phyloP scores from a whole-genome alignment of 371 early-diverging fungal genomes.

The Zychaea mexicana region DNA sequence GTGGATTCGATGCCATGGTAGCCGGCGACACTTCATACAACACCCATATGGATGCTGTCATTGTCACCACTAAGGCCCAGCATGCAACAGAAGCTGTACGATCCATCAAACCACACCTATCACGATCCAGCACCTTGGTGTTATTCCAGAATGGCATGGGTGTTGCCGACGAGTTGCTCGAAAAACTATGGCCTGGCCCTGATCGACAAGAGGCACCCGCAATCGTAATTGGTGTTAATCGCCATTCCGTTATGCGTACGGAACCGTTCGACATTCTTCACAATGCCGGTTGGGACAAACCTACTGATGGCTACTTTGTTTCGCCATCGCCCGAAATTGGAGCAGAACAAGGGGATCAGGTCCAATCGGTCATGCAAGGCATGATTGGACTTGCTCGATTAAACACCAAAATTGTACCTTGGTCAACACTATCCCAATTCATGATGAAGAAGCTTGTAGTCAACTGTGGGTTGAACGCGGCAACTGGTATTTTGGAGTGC shows the following conservation, averaged over 20 bases:
- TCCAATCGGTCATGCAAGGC: background rate
- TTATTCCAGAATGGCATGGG: constrained; percentile 73
- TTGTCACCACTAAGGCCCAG: constrained; percentile 51
- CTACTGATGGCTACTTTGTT: constrained; percentile 33
- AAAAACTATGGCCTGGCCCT: constrained; percentile 27
- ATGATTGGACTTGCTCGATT: constrained; percentile 29
- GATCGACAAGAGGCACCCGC: constrained; percentile 27
- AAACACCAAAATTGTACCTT: constrained; percentile 22
- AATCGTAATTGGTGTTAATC: constrained; percentile 56
- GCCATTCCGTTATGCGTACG: constrained; percentile 47
- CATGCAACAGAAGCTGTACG: constrained; percentile 46
- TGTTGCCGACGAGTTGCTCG: constrained; percentile 45
- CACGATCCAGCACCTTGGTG: constrained; percentile 39
- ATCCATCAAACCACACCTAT: constrained; percentile 35
- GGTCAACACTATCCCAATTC: constrained; percentile 38
- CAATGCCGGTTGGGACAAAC: constrained; percentile 47
- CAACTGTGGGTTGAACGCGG: constrained; percentile 61
- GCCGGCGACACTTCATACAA: background rate
- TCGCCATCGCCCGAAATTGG: background rate
- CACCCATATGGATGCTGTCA: constrained; percentile 20
- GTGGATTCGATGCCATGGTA: constrained; percentile 21
- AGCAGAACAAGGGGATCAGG: background rate
- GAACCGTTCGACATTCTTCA: constrained; percentile 50
- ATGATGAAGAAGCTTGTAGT: constrained; percentile 59
- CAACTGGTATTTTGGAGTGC: constrained; percentile 48